A percentile compares a stretch with the other conserved stretches of the same genome.
phyloP scores from a whole-genome alignment of 495 filamentous ascomycete species.

The Acidomyces sp. region DNA sequence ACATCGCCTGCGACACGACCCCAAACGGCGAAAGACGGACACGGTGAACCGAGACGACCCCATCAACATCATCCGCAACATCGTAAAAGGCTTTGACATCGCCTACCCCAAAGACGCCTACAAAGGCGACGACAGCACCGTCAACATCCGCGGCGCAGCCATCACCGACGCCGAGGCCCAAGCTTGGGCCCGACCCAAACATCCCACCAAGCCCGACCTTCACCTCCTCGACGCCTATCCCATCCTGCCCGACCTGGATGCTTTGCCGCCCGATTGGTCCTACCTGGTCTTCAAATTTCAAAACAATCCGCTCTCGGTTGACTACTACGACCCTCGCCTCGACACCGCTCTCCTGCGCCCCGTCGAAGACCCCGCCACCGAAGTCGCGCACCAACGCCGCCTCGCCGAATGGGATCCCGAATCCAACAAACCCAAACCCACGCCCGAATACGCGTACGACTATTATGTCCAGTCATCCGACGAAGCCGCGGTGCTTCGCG shows the following conservation, averaged over 20 bases:
- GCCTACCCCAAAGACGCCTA: constrained; percentile 58
- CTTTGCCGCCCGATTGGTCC: constrained; percentile 72
- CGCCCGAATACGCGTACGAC: constrained; percentile 61
- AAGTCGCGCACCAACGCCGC: constrained; percentile 30
- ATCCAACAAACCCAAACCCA: constrained; percentile 46
- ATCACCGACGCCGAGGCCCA: constrained; percentile 44
- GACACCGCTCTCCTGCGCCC: constrained; percentile 69
- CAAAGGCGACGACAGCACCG: constrained; percentile 36
- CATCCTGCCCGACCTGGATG: constrained; percentile 74
- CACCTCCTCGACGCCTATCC: constrained; percentile 69
- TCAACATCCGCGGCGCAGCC: constrained; percentile 41
- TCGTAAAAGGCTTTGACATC: constrained; percentile 74
- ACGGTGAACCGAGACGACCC: constrained; percentile 61
- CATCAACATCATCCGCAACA: constrained; percentile 62
- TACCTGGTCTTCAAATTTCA: constrained; percentile 84
- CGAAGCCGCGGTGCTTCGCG: constrained; percentile 37
- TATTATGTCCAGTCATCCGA: constrained; percentile 61
- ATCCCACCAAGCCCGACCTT: constrained; percentile 69
- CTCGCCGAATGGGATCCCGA: constrained; percentile 47
- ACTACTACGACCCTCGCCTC: constrained; percentile 63
- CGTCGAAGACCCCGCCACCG: constrained; percentile 33
- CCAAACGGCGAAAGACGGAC: constrained; percentile 30
- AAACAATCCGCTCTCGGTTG: constrained; percentile 56
- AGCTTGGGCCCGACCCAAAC: constrained; percentile 61
- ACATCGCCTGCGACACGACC: constrained; percentile 23